Evolutionary conservation across 192 early-diverging fungal genomes (phyloP), one percentile per base, ranked within the genome.

Genomic region (Gigaspora rosea): DNA sequence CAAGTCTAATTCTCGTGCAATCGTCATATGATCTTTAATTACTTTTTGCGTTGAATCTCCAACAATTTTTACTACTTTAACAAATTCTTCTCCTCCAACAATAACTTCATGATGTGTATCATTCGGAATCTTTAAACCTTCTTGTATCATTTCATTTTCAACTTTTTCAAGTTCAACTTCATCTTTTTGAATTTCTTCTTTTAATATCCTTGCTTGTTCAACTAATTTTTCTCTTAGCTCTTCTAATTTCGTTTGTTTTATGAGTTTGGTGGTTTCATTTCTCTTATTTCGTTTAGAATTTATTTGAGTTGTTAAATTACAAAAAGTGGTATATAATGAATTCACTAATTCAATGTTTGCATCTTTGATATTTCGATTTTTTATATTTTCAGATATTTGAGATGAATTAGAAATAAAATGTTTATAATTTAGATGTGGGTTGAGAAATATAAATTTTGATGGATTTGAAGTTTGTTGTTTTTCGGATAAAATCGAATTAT

Each of bases 41-140:
- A 78, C 80, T 8, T 65, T 58, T 35, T 22, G 11, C 22, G 68
- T 63, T 67, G 75, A 80, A 73, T 79, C 73, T 13, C 87, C 86
- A 13, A 87, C 76, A 2, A 80, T 82, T 9, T 85, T 85, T 0
- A 94, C 57, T 8, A 90, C 62, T 8, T 78, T 84, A 27, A 94
- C 92, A 11, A 87, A 77, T n/a, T 83, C 80, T 78, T 95, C 93
- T 63, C 87, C 88, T 49, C 95, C 96, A 46, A 94, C 85, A 33
- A 94, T 95, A 1, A 87, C 82, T 36, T 84, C 79, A 7, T 92
- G 88, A 68, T 93, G 93, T 12, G 95, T 92, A 48, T 81, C 80
- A 78, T 97, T 97, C 27, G 96, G 94, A 8, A 97, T 85, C 73
- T 87, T 83, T 16, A 90, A 75, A 0, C 93, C 94, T 48, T 90